These are phyloP conservation scores for Prunus mira DNA, from an alignment of 306 rosid genomes.

Conservation along the genomic window DNA sequence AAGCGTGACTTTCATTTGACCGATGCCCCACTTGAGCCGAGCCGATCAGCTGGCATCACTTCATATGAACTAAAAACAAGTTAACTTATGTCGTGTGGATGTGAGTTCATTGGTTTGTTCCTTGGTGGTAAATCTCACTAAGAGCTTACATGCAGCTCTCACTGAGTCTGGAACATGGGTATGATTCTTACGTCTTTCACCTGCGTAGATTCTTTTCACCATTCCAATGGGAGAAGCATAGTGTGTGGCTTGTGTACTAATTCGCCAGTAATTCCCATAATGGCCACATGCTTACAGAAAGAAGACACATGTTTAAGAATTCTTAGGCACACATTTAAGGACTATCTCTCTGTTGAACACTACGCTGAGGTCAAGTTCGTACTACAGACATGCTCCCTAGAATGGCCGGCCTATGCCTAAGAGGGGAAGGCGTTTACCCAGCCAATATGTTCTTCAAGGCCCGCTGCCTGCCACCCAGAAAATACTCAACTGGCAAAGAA, in stretches of 20 bases:
- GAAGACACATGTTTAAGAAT: background rate
- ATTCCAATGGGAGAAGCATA: background rate
- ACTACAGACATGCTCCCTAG: background rate
- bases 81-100: no score
- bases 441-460: background rate
- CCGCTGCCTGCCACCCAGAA: no score
- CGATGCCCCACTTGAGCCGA: no score
- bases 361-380: background rate
- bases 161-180: no score
- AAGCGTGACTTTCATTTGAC: no score
- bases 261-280: background rate
- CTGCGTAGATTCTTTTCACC: background rate
- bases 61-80: no score
- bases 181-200: background rate
- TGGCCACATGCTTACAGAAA: background rate
- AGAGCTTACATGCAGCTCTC: no score
- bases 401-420: background rate
- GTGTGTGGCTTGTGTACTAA: background rate
- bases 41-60: no score
- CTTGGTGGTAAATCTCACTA: no score
- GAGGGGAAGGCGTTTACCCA: background rate
- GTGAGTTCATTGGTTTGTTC: no score
- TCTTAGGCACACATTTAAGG: background rate
- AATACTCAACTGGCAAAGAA: no score
- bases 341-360: background rate